Percentiles rank a stretch among this genome's conserved stretches.
These are phyloP conservation scores for Candida nanaspora DNA, from an alignment of 805 yeast species.

Conservation along the genomic window DNA sequence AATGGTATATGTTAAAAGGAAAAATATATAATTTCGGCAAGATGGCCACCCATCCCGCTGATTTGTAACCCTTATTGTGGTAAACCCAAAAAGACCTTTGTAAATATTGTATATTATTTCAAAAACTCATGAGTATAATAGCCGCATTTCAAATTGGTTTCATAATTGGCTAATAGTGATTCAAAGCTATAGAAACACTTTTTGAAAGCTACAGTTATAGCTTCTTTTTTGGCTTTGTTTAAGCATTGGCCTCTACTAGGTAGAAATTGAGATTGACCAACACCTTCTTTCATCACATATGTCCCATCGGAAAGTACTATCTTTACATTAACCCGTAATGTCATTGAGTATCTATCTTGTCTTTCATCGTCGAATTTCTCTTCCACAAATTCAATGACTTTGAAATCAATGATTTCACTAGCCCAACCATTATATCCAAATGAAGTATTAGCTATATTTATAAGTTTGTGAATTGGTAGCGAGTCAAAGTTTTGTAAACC, in stretches of 20 bases:
- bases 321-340: conserved; percentile 22
- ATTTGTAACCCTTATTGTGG: not conserved
- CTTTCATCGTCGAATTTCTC: conserved; percentile 12
- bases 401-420: conserved; percentile 24
- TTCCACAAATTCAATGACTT: conserved; percentile 7
- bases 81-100: not conserved
- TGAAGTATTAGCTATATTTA: conserved; percentile 35
- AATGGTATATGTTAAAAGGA: too few species aligned
- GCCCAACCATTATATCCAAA: conserved; percentile 52
- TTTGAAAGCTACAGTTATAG: conserved; percentile 38
- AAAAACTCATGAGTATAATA: conserved; percentile 14
- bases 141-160: conserved; percentile 15
- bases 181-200: conserved; percentile 33
- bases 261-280: conserved; percentile 27
- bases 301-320: conserved; percentile 40
- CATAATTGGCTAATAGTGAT: conserved; percentile 20
- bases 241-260: conserved; percentile 29
- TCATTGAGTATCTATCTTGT: conserved; percentile 11
- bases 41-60: not conserved
- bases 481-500: conserved; percentile 7
- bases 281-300: conserved; percentile 28
- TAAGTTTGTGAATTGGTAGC: conserved; percentile 16
- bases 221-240: conserved; percentile 38
- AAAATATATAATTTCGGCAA: too few species aligned
- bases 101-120: too few species aligned